A percentile compares a stretch with the other conserved stretches of the same genome.
Conservation (phyloP, 768 basidiomycete genomes). For the Suillus ampliporus region DNA sequence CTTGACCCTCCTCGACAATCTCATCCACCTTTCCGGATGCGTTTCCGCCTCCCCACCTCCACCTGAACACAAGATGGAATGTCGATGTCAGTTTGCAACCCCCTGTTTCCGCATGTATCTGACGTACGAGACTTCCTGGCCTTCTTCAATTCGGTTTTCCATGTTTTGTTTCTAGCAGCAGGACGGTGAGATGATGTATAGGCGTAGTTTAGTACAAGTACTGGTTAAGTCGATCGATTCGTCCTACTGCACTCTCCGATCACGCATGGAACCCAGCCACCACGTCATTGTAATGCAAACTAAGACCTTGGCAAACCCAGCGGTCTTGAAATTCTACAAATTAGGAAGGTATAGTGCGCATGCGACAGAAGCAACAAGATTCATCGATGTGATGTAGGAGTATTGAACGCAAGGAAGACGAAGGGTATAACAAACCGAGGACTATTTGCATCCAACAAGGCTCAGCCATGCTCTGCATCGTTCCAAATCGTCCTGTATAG, state of each 20-base stretch:
- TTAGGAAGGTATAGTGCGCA: constrained; percentile 19
- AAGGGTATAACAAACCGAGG: background rate
- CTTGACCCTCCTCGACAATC: constrained; percentile 49
- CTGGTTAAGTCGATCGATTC: too few species aligned
- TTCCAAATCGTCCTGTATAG: constrained; percentile 27
- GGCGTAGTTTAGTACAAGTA: too few species aligned
- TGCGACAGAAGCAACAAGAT: background rate
- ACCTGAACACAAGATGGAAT: constrained; percentile 25
- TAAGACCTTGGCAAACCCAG: too few species aligned
- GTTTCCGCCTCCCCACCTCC: constrained; percentile 43
- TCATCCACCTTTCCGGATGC: constrained; percentile 43
- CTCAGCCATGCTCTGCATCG: constrained; percentile 31
- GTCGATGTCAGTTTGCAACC: background rate
- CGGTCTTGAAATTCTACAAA: constrained; percentile 12
- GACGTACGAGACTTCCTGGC: constrained; percentile 43
- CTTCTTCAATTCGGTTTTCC: constrained; percentile 30
- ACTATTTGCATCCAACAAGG: constrained; percentile 16
- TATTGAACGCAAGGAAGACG: background rate
- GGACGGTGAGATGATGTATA: background rate
- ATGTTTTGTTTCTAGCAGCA: constrained; percentile 8
- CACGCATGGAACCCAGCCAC: too few species aligned
- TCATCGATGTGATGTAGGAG: background rate
- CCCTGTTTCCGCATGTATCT: background rate
- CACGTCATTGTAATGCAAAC: too few species aligned
- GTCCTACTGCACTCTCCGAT: too few species aligned